Percentiles rank a stretch among this genome's conserved stretches.
These are phyloP conservation scores for Flaveria brownii DNA, from an alignment of 129 eudicot species.

Conservation along the genomic window DNA sequence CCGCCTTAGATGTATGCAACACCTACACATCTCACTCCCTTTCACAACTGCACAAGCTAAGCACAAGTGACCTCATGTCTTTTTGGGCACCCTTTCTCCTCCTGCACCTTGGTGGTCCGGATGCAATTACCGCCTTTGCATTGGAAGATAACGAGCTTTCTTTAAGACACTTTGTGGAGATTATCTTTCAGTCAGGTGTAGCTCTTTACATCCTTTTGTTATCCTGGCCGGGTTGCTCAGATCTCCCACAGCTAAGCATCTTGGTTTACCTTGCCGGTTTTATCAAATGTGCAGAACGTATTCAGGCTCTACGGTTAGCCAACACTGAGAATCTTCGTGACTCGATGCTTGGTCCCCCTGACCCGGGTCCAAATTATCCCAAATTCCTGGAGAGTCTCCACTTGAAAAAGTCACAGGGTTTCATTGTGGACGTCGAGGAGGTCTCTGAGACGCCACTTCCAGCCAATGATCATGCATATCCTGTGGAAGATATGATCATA, in stretches of 20 bases:
- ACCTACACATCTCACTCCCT: conserved; percentile 3
- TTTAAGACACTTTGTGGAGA: conserved; percentile 43
- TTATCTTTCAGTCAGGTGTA: conserved; percentile 35
- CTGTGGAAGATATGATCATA: conserved; percentile 21
- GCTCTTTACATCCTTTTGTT: conserved; percentile 46
- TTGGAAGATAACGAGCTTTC: conserved; percentile 64
- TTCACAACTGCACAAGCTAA: conserved; percentile 3
- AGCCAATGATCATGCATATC: conserved; percentile 9
- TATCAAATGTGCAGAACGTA: conserved; percentile 51
- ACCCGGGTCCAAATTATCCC: conserved; percentile 62
- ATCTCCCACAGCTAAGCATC: conserved; percentile 36
- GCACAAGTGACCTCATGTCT: conserved; percentile 37
- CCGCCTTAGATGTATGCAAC: conserved; percentile 34
- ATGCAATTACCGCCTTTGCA: conserved; percentile 64
- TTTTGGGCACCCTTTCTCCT: conserved; percentile 74
- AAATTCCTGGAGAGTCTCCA: conserved; percentile 46
- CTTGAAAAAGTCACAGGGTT: conserved; percentile 55
- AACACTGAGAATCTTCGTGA: conserved; percentile 42
- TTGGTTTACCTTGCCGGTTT: conserved; percentile 33
- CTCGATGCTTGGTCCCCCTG: conserved; percentile 53
- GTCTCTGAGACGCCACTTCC: conserved; percentile 38
- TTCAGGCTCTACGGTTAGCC: conserved; percentile 44
- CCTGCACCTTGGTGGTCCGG: conserved; percentile 68
- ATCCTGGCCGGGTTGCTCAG: conserved; percentile 48
- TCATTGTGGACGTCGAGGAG: conserved; percentile 41